Base-by-base conservation (phyloP, 2,329 filamentous ascomycete species). In the Xylariales sp. region DNA sequence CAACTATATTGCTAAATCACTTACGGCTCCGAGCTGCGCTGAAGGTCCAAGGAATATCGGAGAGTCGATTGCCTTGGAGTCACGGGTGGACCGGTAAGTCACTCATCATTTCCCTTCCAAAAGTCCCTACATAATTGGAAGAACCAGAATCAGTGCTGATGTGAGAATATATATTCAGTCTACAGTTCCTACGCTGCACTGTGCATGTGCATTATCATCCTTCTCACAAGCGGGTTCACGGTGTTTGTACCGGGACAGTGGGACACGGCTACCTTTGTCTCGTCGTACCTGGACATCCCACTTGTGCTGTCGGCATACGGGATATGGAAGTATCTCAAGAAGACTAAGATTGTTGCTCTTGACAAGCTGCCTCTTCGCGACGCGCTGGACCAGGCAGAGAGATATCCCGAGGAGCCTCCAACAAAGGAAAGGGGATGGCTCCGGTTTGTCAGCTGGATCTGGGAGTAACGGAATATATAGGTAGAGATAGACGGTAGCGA, bases 171-270 rank as follows among this genome's bases (percentile, higher is more conserved):
- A n/a, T n/a, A n/a, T n/a, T n/a, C n/a, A 80, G 75, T 69, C 11
- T 81, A 79, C 46, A 74, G 70, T 11, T 85, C 85, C 0, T 81
- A 71, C 47, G 59, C 65, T 7, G 75, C 77, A 0, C 65, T 90
- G 5, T 53, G 67, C 43, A 75, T 81, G 66, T 77, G 72, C 51
- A 63, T 80, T 19, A 57, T 84, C 28, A 81, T 88, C 42, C 62
- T 89, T 4, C 66, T 88, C 28, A 88, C 85, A 4, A 76, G 78
- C 25, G 84, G 84, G 1, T 88, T 88, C 47, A 52, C 64, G 2
- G 74, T 78, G 4, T 83, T 83, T 41, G 78, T 76, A 2, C 60
- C 59, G 24, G 78, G 78, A 3, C 72, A 76, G 40, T 83, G 78
- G 77, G 63, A 72, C 39, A 51, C 74, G 1, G 68, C 68, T 15